Evolutionary conservation across 2,329 filamentous ascomycete genomes (phyloP).

Genomic region (Ramichloridium luteum): DNA sequence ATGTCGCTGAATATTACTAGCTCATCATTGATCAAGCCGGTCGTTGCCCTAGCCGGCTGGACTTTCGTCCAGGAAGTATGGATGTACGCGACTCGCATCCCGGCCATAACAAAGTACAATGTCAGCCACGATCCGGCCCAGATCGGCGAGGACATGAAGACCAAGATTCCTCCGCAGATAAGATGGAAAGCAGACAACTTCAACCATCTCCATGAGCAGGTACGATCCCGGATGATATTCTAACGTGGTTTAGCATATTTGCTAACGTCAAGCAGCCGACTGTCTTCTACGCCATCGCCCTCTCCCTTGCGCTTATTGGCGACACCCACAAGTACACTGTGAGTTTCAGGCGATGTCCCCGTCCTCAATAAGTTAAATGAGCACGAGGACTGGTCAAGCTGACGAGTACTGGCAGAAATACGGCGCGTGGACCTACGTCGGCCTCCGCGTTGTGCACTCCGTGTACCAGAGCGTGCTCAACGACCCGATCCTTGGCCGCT

Average conservation of each 20-base stretch:
- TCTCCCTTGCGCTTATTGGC: slow-evolving; percentile 4
- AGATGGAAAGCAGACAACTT: slow-evolving; percentile 33
- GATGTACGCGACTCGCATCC: slow-evolving; percentile 31
- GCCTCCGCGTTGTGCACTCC: slow-evolving; percentile 4
- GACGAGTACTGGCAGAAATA: too few species aligned
- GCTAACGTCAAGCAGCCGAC: too few species aligned
- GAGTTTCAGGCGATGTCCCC: too few species aligned
- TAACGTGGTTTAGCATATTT: too few species aligned
- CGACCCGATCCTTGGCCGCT: slow-evolving; percentile 7
- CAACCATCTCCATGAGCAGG: slow-evolving; percentile 33
- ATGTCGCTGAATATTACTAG: too few species aligned
- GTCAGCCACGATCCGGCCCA: slow-evolving; percentile 7
- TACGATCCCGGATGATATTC: too few species aligned
- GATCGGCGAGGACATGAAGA: slow-evolving; percentile 9
- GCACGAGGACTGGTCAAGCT: too few species aligned
- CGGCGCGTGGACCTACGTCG: slow-evolving; percentile 6
- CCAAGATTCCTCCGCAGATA: slow-evolving; percentile 11
- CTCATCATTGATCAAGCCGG: slow-evolving; percentile 13
- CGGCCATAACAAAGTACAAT: slow-evolving; percentile 24
- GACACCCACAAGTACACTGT: slow-evolving; percentile 5
- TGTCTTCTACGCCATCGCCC: slow-evolving; percentile 6
- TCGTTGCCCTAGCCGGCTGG: slow-evolving; percentile 28
- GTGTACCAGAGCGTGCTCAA: slow-evolving; percentile 5
- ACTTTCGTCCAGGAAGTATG: slow-evolving; percentile 31
- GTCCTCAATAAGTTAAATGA: too few species aligned